Percentiles rank a stretch among this genome's conserved stretches.
phyloP scores from a whole-genome alignment of 108 stramenopile genomes.

The Nitzschia sp. region DNA sequence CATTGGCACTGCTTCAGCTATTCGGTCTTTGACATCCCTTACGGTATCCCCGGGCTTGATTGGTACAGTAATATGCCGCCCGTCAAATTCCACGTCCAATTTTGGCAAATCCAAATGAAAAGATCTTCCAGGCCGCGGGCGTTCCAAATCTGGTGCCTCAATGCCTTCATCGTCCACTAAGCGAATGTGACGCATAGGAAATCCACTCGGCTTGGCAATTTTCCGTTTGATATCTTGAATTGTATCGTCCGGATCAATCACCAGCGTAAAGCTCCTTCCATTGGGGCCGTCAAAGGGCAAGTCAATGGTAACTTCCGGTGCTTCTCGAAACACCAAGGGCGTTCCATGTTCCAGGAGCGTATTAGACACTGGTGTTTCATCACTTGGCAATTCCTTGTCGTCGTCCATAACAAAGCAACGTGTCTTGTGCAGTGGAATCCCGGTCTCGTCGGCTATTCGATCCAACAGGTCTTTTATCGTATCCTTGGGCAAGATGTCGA shows the following conservation, averaged over 20 bases:
- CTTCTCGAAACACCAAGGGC: slow-evolving; percentile 1
- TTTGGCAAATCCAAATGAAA: background rate
- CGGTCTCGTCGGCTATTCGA: slow-evolving; percentile 26
- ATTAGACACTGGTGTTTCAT: slow-evolving; percentile 8
- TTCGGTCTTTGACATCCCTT: slow-evolving; percentile 15
- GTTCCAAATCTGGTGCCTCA: background rate
- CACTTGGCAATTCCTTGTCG: slow-evolving; percentile 6
- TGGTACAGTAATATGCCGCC: slow-evolving; percentile 3
- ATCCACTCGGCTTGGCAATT: slow-evolving; percentile 9
- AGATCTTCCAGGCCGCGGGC: background rate
- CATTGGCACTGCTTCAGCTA: slow-evolving; percentile 29
- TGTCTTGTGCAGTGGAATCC: slow-evolving; percentile 13
- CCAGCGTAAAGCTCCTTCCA: slow-evolving; percentile 14
- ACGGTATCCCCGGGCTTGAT: background rate
- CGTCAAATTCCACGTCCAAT: slow-evolving; percentile 6
- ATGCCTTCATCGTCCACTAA: slow-evolving; percentile 15
- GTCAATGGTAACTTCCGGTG: background rate
- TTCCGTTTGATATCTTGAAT: slow-evolving; percentile 17
- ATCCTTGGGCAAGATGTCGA: slow-evolving; percentile 16
- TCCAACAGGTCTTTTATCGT: slow-evolving; percentile 34
- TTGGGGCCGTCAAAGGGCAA: slow-evolving; percentile 8
- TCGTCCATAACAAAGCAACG: slow-evolving; percentile 20
- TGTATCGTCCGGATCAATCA: slow-evolving; percentile 30
- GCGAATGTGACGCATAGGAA: slow-evolving; percentile 5
- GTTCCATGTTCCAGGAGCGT: background rate